A percentile compares a stretch with the other conserved stretches of the same genome.
Conservation (phyloP, 1,284 basidiomycete species). For the Microbotryum scabiosae region DNA sequence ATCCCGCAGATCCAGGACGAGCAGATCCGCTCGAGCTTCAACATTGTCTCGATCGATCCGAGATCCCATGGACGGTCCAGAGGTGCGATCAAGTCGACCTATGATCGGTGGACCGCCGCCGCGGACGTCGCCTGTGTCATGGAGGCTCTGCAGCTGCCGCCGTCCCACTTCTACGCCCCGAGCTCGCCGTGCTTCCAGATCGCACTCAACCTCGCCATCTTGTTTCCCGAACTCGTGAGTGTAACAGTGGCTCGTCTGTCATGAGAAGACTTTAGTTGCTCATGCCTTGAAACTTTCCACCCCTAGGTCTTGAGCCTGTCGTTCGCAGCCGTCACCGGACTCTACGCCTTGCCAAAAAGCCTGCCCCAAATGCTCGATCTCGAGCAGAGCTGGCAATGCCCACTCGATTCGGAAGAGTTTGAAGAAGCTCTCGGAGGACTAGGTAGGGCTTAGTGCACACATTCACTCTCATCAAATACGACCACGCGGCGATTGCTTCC, state of each 20-base stretch:
- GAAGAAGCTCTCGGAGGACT: too few relatives aligned
- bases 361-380: too few relatives aligned
- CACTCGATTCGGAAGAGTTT: too few relatives aligned
- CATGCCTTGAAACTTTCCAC: background rate
- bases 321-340: too few relatives aligned
- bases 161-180: constrained; percentile 3
- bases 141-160: constrained; percentile 9
- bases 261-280: background rate
- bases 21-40: background rate
- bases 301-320: background rate
- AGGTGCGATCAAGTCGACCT: background rate
- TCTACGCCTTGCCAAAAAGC: too few relatives aligned
- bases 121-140: constrained; percentile 17
- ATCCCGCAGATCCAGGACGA: constrained; percentile 2
- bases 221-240: constrained; percentile 8
- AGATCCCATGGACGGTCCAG: constrained; percentile 12
- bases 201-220: constrained; percentile 8
- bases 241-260: background rate
- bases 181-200: constrained; percentile 4
- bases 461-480: too few relatives aligned
- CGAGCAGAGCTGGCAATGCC: too few relatives aligned
- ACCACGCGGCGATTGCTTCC: too few relatives aligned
- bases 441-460: too few relatives aligned
- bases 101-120: constrained; percentile 7
- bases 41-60: constrained; percentile 11